phyloP scores from a whole-genome alignment of 345 rosid species.

The Acer campestre region DNA sequence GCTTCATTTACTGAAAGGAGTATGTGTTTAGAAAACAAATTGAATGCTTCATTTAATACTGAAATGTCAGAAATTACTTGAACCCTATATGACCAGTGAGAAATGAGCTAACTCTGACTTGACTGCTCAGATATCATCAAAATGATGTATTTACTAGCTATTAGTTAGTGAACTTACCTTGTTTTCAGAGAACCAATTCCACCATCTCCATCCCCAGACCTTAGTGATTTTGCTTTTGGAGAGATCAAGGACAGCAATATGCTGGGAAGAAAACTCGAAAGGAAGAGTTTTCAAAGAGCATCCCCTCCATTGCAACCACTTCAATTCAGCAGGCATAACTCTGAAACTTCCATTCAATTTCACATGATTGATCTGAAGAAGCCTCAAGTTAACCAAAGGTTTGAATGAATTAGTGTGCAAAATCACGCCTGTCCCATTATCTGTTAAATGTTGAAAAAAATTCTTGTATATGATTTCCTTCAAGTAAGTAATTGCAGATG shows the following conservation, averaged over 20 bases:
- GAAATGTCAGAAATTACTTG: neutral
- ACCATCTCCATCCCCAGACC: conserved; percentile 21
- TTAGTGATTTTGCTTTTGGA: conserved; percentile 32
- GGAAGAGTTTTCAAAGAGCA: conserved; percentile 38
- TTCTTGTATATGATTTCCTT: conserved; percentile 4
- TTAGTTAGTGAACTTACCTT: neutral
- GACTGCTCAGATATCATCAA: neutral
- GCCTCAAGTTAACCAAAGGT: conserved; percentile 35
- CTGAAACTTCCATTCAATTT: conserved; percentile 35
- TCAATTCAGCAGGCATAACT: conserved; percentile 30
- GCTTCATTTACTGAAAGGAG: neutral
- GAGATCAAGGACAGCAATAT: conserved; percentile 43
- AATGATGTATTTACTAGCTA: neutral
- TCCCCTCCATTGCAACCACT: conserved; percentile 46
- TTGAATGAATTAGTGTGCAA: conserved; percentile 27
- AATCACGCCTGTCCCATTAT: neutral
- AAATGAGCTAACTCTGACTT: neutral
- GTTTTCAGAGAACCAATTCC: neutral
- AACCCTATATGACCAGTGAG: too few relatives aligned
- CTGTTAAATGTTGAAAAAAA: neutral
- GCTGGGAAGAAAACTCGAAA: conserved; percentile 19
- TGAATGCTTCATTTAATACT: neutral
- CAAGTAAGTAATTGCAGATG: conserved; percentile 17
- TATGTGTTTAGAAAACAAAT: neutral
- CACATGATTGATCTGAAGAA: conserved; percentile 40